These are phyloP conservation scores for Tulasnella sp. DNA, from an alignment of 768 basidiomycete species.

Conservation along the genomic window DNA sequence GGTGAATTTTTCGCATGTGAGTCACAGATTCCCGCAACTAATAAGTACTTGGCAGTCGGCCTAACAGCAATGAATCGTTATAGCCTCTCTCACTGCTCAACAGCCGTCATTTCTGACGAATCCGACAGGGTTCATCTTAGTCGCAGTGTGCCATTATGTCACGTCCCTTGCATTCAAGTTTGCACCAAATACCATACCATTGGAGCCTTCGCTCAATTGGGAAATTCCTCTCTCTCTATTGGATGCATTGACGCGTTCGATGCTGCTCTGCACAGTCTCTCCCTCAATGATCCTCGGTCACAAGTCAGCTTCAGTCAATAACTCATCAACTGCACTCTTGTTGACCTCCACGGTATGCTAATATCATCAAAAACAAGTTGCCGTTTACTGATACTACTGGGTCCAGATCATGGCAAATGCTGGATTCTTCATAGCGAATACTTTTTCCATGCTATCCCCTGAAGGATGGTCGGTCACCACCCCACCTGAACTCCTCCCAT, in stretches of 20 bases:
- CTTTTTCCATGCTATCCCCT: constrained; percentile 63
- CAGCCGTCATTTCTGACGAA: constrained; percentile 75
- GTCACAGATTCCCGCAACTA: not conserved
- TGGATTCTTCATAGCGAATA: constrained; percentile 67
- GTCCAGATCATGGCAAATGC: constrained; percentile 55
- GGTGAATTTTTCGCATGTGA: constrained; percentile 59
- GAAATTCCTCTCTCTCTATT: constrained; percentile 64
- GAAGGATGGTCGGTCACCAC: constrained; percentile 54
- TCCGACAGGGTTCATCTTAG: constrained; percentile 50
- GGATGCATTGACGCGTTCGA: constrained; percentile 68
- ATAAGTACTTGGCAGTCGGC: not conserved
- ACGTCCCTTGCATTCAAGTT: constrained; percentile 45
- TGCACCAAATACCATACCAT: constrained; percentile 26
- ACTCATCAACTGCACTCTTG: constrained; percentile 66
- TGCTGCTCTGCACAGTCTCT: constrained; percentile 64
- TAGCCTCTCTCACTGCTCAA: constrained; percentile 50
- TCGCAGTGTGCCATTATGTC: constrained; percentile 44
- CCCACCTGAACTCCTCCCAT: constrained; percentile 64
- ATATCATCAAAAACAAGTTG: not conserved
- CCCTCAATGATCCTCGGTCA: constrained; percentile 52
- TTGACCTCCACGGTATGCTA: constrained; percentile 55
- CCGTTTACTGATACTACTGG: not conserved
- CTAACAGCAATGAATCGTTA: not conserved
- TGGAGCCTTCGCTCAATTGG: constrained; percentile 33
- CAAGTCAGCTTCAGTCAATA: constrained; percentile 36